Evolutionary conservation across 169 alveolate genomes (phyloP).

Genomic region (Ichthyophthirius multifiliis): DNA sequence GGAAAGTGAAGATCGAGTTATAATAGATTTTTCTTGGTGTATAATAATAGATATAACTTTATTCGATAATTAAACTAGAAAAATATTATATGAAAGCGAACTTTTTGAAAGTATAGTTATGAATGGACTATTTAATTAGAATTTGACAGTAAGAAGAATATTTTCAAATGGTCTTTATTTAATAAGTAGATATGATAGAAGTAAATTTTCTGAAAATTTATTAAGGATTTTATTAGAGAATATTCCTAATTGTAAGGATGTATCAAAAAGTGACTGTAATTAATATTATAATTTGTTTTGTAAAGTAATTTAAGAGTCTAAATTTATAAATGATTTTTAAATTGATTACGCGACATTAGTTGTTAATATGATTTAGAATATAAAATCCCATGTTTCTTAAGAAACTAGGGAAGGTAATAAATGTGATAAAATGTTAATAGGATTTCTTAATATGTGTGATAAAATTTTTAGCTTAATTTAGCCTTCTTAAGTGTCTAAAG

Average conservation of each 20-base stretch:
- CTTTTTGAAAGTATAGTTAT: neutral
- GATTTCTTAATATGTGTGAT: conserved; percentile 48
- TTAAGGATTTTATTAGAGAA: conserved; percentile 30
- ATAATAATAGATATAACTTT: conserved; percentile 42
- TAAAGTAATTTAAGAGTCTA: conserved; percentile 32
- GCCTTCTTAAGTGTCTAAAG: neutral
- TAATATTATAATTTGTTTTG: conserved; percentile 55
- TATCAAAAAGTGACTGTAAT: conserved; percentile 38
- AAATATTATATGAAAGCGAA: neutral
- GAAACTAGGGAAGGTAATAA: conserved; percentile 43
- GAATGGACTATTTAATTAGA: neutral
- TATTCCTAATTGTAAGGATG: conserved; percentile 39
- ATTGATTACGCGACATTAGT: neutral
- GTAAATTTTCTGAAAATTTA: conserved; percentile 12
- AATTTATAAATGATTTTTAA: neutral
- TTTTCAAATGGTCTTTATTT: neutral
- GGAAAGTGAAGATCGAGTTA: conserved; percentile 47
- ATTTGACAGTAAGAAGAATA: neutral
- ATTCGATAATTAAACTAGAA: neutral
- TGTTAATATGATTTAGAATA: neutral
- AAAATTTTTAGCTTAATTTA: conserved; percentile 22
- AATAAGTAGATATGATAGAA: neutral
- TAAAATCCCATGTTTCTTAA: conserved; percentile 41
- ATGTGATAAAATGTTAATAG: conserved; percentile 62
- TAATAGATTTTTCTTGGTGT: conserved; percentile 54